Percentiles rank a stretch among this genome's conserved stretches.
These are phyloP conservation scores for Cercophora sp. DNA, from an alignment of 495 filamentous ascomycete genomes.

Conservation along the genomic window DNA sequence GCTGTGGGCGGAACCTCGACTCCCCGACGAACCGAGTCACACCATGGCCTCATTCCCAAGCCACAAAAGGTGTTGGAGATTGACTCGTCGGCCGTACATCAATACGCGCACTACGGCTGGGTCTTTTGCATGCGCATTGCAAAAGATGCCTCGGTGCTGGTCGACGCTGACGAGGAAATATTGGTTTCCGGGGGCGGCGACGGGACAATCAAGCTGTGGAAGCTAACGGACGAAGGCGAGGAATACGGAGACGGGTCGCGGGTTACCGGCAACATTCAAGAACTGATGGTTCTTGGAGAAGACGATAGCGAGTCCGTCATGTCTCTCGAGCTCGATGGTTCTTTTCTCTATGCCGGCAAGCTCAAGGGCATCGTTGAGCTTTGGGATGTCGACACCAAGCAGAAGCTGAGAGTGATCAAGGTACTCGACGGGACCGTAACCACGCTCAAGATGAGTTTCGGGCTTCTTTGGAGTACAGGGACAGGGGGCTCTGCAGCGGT, in stretches of 20 bases:
- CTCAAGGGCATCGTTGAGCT: conserved; percentile 89
- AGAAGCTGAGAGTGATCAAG: conserved; percentile 80
- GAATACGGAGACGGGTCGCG: conserved; percentile 32
- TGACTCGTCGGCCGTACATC: conserved; percentile 70
- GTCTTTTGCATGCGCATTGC: conserved; percentile 91
- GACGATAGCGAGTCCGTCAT: conserved; percentile 77
- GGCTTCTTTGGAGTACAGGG: conserved; percentile 78
- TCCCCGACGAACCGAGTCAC: conserved; percentile 55
- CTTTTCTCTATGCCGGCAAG: conserved; percentile 85
- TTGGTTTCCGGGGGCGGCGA: conserved; percentile 91
- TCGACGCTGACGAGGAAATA: conserved; percentile 66
- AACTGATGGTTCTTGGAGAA: conserved; percentile 66
- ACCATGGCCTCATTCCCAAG: conserved; percentile 47
- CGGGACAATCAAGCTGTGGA: conserved; percentile 89
- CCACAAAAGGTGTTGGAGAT: conserved; percentile 68
- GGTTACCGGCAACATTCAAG: conserved; percentile 50
- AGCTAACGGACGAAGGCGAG: conserved; percentile 44
- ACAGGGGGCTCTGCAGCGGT: conserved; percentile 79
- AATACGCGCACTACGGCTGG: conserved; percentile 93
- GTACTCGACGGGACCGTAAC: conserved; percentile 79
- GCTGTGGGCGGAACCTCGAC: conserved; percentile 77
- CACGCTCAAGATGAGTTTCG: conserved; percentile 76
- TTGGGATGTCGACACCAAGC: conserved; percentile 93
- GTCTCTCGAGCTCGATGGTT: conserved; percentile 77
- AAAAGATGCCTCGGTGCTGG: conserved; percentile 55